Percentiles rank a stretch among this genome's conserved stretches.
Conservation (phyloP, 2,329 filamentous ascomycete genomes). For the Cytospora leucostoma region DNA sequence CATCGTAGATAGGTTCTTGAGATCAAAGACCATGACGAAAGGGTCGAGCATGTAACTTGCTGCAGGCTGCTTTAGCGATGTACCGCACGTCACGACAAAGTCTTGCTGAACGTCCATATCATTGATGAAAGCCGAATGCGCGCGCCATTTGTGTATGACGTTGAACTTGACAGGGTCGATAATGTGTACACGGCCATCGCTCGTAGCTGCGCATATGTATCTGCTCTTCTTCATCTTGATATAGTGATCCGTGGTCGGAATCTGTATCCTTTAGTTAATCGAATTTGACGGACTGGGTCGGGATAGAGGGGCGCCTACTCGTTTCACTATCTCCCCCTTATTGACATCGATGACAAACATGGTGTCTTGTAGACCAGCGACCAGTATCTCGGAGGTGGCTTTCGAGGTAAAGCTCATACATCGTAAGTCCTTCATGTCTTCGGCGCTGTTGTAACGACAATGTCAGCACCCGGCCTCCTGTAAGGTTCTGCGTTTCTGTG, state of each 20-base stretch:
- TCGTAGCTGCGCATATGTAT: constrained; percentile 89
- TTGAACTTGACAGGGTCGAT: constrained; percentile 77
- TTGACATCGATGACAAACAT: constrained; percentile 77
- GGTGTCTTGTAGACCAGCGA: constrained; percentile 80
- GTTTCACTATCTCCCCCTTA: constrained; percentile 72
- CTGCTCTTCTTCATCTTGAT: constrained; percentile 89
- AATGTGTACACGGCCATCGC: constrained; percentile 79
- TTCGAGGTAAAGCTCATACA: constrained; percentile 97
- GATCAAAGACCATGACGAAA: constrained; percentile 91
- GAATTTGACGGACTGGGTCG: neutral
- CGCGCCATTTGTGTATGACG: constrained; percentile 84
- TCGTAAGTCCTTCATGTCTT: constrained; percentile 80
- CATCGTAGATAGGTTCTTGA: constrained; percentile 85
- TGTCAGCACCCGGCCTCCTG: constrained; percentile 12
- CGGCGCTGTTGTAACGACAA: constrained; percentile 48
- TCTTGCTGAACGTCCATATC: constrained; percentile 98
- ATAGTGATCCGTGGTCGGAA: constrained; percentile 75
- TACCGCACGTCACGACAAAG: constrained; percentile 93
- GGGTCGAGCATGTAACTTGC: constrained; percentile 81
- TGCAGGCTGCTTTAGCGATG: constrained; percentile 78
- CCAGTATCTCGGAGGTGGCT: constrained; percentile 78
- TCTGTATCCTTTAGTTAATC: constrained; percentile 46
- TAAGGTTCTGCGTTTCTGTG: neutral
- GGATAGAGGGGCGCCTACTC: constrained; percentile 44
- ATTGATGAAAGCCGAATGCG: constrained; percentile 84